A percentile compares a stretch with the other conserved stretches of the same genome.
Conservation (phyloP, 257 asterid species). For the Schizonepeta tenuifolia region DNA sequence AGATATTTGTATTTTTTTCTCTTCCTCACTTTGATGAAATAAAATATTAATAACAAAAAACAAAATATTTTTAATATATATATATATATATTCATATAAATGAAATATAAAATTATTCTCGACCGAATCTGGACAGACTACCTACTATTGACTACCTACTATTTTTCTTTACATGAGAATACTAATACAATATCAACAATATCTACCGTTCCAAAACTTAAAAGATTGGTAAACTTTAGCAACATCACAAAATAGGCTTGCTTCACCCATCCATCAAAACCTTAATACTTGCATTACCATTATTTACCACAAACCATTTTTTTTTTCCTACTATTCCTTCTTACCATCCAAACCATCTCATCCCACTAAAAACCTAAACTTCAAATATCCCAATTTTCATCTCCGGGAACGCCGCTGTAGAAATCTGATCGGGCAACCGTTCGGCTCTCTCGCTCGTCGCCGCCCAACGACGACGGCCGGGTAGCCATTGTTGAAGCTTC, state of each 20-base stretch:
- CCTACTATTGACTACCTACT: too few species aligned
- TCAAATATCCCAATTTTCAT: not conserved
- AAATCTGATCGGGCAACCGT: not conserved
- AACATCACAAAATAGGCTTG: conserved; percentile 26
- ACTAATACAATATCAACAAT: too few species aligned
- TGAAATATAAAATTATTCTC: too few species aligned
- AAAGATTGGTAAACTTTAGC: too few species aligned
- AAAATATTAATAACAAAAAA: too few species aligned
- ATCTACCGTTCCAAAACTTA: too few species aligned
- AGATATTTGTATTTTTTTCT: too few species aligned
- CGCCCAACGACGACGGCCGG: conserved; percentile 28
- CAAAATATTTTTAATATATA: too few species aligned
- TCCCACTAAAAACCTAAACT: not conserved
- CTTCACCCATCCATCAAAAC: conserved; percentile 27
- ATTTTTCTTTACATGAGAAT: too few species aligned
- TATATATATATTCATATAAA: too few species aligned
- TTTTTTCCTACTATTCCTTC: not conserved
- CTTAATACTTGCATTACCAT: conserved; percentile 1
- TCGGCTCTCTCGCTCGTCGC: conserved; percentile 34
- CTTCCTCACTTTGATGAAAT: too few species aligned
- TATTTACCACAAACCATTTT: not conserved
- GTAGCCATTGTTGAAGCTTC: conserved; percentile 2
- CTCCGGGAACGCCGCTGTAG: not conserved
- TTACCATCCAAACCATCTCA: not conserved
- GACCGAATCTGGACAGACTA: too few species aligned